phyloP scores from a whole-genome alignment of 2,329 filamentous ascomycete genomes.

The Xylaria sp. region DNA sequence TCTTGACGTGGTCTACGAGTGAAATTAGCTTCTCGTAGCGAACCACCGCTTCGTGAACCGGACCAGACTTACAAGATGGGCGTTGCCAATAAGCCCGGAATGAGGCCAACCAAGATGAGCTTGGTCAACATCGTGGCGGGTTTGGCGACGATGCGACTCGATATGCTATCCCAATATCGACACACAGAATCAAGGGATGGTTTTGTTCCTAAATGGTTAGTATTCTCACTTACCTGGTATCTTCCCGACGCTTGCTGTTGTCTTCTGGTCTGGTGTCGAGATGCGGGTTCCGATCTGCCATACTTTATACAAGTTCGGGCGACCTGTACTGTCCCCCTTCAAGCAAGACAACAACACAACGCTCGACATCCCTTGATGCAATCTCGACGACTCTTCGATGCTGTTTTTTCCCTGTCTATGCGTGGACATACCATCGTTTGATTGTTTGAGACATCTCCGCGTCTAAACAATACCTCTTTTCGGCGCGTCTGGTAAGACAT shows the following conservation, averaged over 20 bases:
- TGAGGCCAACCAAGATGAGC: constrained; percentile 27
- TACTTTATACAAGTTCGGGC: constrained; percentile 16
- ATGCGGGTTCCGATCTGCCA: background rate
- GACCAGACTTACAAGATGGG: constrained; percentile 27
- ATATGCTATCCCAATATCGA: constrained; percentile 1
- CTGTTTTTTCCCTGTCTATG: background rate
- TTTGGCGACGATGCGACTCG: constrained; percentile 1
- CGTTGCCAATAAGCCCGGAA: constrained; percentile 28
- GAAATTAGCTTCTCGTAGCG: background rate
- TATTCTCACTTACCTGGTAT: background rate
- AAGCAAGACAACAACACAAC: background rate
- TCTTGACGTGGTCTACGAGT: background rate
- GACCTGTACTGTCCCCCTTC: background rate
- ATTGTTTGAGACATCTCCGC: constrained; percentile 11
- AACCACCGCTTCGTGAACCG: too few species aligned
- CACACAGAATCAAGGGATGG: background rate
- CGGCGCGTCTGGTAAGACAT: constrained; percentile 8
- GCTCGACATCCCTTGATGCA: background rate
- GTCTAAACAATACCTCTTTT: constrained; percentile 2
- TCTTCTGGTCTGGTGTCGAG: background rate
- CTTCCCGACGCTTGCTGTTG: constrained; percentile 10
- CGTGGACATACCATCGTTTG: constrained; percentile 8
- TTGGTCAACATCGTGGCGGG: constrained; percentile 27
- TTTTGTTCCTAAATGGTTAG: background rate
- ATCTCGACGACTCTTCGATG: constrained; percentile 2